Conservation (phyloP, 345 rosid species). For the Clarkia xantiana region DNA sequence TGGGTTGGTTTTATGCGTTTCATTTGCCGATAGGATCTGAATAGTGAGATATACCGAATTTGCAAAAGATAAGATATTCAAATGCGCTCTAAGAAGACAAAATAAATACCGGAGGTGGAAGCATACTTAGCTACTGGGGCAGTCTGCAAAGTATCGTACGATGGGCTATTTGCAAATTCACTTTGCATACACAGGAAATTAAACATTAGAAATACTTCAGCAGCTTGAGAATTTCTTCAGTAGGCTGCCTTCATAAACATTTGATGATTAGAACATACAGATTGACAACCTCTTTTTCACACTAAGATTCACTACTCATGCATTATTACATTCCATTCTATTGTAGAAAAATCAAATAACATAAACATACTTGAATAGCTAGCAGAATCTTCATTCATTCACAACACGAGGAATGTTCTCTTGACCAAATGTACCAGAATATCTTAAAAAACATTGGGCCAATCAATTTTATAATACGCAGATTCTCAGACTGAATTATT, state of each 20-base stretch:
- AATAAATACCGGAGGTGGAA: neutral
- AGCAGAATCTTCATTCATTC: too few species aligned
- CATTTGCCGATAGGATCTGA: too few species aligned
- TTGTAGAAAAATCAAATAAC: too few species aligned
- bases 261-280: constrained; percentile 2
- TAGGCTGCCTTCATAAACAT: constrained; percentile 59
- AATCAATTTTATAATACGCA: too few species aligned
- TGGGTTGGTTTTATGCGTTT: too few species aligned
- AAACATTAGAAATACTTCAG: constrained; percentile 11
- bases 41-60: too few species aligned
- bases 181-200: constrained; percentile 28
- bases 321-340: neutral
- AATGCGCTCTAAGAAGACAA: neutral
- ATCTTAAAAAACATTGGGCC: too few species aligned
- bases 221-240: constrained; percentile 75
- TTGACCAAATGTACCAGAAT: too few species aligned
- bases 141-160: constrained; percentile 44
- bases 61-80: too few species aligned
- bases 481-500: too few species aligned
- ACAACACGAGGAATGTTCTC: too few species aligned
- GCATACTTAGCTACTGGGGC: constrained; percentile 36
- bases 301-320: neutral
- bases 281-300: neutral
- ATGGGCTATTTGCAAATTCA: constrained; percentile 54
- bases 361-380: too few species aligned